Percentiles rank a stretch among this genome's conserved stretches.
Evolutionary conservation across 2,329 filamentous ascomycete genomes (phyloP).

Genomic region (Diaporthe humulicola): DNA sequence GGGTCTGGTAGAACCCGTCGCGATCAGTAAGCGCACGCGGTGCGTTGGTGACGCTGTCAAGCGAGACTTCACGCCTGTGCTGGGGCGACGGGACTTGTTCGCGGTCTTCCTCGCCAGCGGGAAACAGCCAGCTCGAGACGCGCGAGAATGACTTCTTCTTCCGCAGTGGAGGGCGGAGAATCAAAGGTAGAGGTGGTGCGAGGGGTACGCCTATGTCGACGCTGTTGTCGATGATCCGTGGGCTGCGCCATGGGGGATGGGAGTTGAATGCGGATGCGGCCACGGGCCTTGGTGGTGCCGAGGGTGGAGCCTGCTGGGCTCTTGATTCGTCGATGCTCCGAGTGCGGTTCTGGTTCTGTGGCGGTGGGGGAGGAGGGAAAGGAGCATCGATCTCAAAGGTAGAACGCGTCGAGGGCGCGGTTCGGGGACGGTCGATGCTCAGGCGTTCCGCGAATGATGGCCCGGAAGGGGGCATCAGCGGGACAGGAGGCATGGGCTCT

Average conservation of each 20-base stretch:
- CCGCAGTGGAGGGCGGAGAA: conserved; percentile 70
- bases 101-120: conserved; percentile 48
- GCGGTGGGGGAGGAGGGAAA: conserved; percentile 36
- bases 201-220: conserved; percentile 54
- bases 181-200: conserved; percentile 69
- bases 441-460: conserved; percentile 71
- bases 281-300: conserved; percentile 45
- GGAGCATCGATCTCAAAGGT: conserved; percentile 37
- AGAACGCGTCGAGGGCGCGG: conserved; percentile 46
- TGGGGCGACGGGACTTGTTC: conserved; percentile 41
- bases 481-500: conserved; percentile 68
- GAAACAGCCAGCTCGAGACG: conserved; percentile 72
- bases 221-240: conserved; percentile 40
- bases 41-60: conserved; percentile 67
- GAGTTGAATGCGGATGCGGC: conserved; percentile 46
- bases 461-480: conserved; percentile 67
- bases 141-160: conserved; percentile 77
- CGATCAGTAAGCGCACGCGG: conserved; percentile 64
- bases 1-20: conserved; percentile 72
- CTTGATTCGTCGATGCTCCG: conserved; percentile 28
- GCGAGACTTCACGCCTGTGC: conserved; percentile 55
- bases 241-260: conserved; percentile 38
- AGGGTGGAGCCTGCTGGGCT: conserved; percentile 20
- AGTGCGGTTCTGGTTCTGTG: conserved; percentile 28
- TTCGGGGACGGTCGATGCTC: conserved; percentile 59